These are phyloP conservation scores for Lagerstroemia speciosa DNA, from an alignment of 345 rosid genomes.

Conservation along the genomic window DNA sequence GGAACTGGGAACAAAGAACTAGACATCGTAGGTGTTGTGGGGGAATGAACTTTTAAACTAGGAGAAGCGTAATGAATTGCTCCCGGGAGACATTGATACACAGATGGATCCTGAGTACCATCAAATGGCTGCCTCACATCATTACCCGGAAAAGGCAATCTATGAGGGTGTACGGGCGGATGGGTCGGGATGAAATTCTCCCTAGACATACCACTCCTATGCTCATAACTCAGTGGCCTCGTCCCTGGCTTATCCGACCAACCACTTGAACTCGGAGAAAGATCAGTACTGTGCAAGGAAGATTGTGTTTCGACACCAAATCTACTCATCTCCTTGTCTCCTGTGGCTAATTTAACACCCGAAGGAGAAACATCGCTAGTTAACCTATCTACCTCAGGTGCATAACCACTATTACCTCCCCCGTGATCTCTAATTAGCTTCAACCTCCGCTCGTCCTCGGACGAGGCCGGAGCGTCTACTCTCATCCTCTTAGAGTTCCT, in stretches of 20 bases:
- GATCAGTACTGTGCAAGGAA: not conserved
- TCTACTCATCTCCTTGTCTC: conserved; percentile 19
- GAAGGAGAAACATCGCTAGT: not conserved
- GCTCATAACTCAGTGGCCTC: conserved; percentile 7
- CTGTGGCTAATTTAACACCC: not conserved
- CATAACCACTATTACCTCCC: not conserved
- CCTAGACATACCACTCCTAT: conserved; percentile 2
- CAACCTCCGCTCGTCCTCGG: conserved; percentile 66
- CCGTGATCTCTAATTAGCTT: conserved; percentile 85
- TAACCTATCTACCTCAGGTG: conserved; percentile 3
- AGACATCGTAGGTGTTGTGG: conserved; percentile 29
- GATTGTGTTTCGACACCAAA: not conserved
- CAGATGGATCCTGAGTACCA: conserved; percentile 9
- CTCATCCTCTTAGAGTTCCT: conserved; percentile 50
- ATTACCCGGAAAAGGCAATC: not conserved
- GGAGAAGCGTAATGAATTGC: conserved; percentile 7
- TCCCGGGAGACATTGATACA: conserved; percentile 8
- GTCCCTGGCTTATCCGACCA: conserved; percentile 1
- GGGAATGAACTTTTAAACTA: conserved; percentile 42
- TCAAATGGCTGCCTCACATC: conserved; percentile 4
- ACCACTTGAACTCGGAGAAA: not conserved
- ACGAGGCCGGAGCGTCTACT: conserved; percentile 16
- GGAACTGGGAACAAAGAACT: conserved; percentile 46
- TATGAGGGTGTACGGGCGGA: conserved; percentile 2
- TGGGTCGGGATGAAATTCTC: not conserved